Evolutionary conservation across 345 rosid genomes (phyloP).

Genomic region (Linum tenue): DNA sequence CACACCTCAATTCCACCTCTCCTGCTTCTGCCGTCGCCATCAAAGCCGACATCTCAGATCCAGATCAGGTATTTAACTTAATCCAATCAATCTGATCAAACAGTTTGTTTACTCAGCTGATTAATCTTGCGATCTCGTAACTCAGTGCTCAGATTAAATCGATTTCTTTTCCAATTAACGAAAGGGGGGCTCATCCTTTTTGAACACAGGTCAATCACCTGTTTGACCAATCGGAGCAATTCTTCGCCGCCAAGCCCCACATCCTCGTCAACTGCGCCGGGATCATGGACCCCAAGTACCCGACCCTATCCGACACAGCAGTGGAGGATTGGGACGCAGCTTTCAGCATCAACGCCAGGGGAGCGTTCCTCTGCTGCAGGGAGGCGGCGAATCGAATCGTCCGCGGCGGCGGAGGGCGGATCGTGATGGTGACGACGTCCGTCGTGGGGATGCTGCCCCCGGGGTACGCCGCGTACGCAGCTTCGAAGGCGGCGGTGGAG

Average conservation of each 20-base stretch:
- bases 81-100: no score
- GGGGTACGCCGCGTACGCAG: conserved; percentile 2
- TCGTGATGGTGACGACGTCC: not conserved
- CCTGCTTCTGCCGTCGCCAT: not conserved
- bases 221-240: not conserved
- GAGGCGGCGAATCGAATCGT: conserved; percentile 1
- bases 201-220: not conserved
- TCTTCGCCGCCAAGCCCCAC: not conserved
- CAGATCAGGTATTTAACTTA: not conserved
- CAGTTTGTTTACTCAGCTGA: no score
- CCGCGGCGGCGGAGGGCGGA: conserved; percentile 1
- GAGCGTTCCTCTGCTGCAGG: conserved; percentile 6
- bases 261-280: conserved; percentile 4
- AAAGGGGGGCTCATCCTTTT: no score
- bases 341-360: not conserved
- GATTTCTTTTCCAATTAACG: no score
- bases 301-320: not conserved
- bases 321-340: not conserved
- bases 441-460: not conserved
- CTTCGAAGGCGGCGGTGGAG: conserved; percentile 3
- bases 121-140: no score
- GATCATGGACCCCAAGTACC: not conserved
- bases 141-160: no score
- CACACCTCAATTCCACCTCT: not conserved
- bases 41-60: conserved; percentile 5